Conservation (phyloP, 2,329 filamentous ascomycete genomes). For the Cercospora nicotianae region DNA sequence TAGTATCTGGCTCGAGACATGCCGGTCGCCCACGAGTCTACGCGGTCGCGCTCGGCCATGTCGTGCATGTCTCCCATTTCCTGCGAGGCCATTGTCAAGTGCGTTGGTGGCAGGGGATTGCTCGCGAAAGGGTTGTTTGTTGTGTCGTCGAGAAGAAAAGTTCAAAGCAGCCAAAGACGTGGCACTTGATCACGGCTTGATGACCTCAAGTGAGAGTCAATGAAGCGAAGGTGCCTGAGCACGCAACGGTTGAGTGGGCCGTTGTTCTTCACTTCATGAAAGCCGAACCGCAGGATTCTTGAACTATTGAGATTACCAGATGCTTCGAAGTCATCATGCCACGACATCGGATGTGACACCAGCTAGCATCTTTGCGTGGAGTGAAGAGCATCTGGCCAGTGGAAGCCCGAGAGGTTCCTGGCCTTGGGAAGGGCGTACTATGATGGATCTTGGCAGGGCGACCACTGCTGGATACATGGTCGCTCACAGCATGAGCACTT, state of each 20-base stretch:
- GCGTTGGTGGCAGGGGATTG: not conserved
- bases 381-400: not conserved
- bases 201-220: not conserved
- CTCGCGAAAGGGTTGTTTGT: not conserved
- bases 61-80: not conserved
- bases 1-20: not conserved
- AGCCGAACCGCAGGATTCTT: not conserved
- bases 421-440: not conserved
- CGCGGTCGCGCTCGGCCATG: slow-evolving; percentile 3
- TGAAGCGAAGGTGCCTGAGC: not conserved
- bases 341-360: not conserved
- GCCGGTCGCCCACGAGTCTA: not conserved
- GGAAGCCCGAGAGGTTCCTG: not conserved
- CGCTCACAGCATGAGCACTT: not conserved
- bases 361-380: not conserved
- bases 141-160: not conserved
- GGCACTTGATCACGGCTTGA: not conserved
- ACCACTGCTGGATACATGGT: not conserved
- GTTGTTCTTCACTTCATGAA: too few relatives aligned
- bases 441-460: not conserved
- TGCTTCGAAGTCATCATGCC: not conserved
- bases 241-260: not conserved
- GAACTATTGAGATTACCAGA: not conserved
- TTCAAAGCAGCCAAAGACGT: not conserved
- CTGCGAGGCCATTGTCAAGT: not conserved